phyloP scores from a whole-genome alignment of 257 asterid species.

The Marsdenia floribunda region DNA sequence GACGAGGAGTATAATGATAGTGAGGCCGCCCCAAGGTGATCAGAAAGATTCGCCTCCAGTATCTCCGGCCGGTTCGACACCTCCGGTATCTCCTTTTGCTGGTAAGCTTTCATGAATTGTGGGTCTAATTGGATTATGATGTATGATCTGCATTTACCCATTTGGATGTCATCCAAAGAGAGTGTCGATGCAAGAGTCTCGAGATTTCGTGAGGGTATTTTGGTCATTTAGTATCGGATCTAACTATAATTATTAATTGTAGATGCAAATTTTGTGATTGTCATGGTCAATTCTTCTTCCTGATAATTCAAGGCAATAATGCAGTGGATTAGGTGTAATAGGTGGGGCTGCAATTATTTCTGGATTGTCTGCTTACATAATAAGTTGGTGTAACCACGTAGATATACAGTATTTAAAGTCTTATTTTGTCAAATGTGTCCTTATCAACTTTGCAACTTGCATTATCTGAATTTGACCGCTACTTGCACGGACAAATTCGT shows the following conservation, averaged over 20 bases:
- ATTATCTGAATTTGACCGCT: background rate
- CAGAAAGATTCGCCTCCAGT: slow-evolving; percentile 77
- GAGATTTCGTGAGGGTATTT: slow-evolving; percentile 12
- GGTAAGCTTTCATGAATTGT: slow-evolving; percentile 42
- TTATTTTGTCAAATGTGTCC: slow-evolving; percentile 10
- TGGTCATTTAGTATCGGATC: background rate
- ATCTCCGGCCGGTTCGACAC: slow-evolving; percentile 73
- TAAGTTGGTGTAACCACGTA: slow-evolving; percentile 13
- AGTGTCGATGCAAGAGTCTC: slow-evolving; percentile 19
- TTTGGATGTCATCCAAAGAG: slow-evolving; percentile 3
- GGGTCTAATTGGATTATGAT: background rate
- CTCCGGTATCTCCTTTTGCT: slow-evolving; percentile 91
- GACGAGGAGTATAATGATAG: slow-evolving; percentile 90
- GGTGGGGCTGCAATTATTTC: slow-evolving; percentile 19
- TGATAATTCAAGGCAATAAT: slow-evolving; percentile 24
- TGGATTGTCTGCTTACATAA: slow-evolving; percentile 16
- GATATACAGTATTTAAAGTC: background rate
- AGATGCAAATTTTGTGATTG: background rate
- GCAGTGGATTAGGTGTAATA: slow-evolving; percentile 17
- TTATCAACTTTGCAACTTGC: slow-evolving; percentile 21
- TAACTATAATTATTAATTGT: background rate
- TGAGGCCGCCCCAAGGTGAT: slow-evolving; percentile 50
- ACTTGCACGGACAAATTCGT: background rate
- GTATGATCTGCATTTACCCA: background rate
- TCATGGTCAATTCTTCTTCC: background rate